Evolutionary conservation across 371 early-diverging fungal genomes (phyloP).

Genomic region (Mortierella sp.): DNA sequence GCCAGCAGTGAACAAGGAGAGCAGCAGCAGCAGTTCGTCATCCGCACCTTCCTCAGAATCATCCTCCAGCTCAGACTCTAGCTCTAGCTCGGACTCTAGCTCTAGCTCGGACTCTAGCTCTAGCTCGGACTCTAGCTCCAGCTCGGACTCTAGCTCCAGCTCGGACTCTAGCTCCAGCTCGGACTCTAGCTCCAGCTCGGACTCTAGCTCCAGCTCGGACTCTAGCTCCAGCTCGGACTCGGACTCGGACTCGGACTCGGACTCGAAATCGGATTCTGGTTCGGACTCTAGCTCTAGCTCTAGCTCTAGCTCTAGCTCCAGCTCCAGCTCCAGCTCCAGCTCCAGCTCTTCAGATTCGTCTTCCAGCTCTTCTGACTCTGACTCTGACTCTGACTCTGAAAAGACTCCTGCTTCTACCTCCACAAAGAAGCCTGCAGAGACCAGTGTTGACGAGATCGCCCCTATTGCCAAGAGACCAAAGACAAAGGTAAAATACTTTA

Average conservation of each 20-base stretch:
- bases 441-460: slow-evolving; percentile 24
- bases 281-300: slow-evolving; percentile 27
- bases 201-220: slow-evolving; percentile 19
- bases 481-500: slow-evolving; percentile 24
- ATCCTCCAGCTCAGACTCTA: slow-evolving; percentile 44
- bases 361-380: slow-evolving; percentile 1
- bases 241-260: slow-evolving; percentile 34
- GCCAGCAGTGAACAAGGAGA: slow-evolving; percentile 14
- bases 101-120: slow-evolving; percentile 45
- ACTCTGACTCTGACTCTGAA: slow-evolving; percentile 29
- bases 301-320: slow-evolving; percentile 39
- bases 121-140: slow-evolving; percentile 42
- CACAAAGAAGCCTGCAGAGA: slow-evolving; percentile 15
- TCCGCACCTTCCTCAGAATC: slow-evolving; percentile 42
- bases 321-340: slow-evolving; percentile 34
- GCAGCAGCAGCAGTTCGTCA: slow-evolving; percentile 21
- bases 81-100: slow-evolving; percentile 32
- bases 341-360: slow-evolving; percentile 18
- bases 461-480: slow-evolving; percentile 32
- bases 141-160: slow-evolving; percentile 24
- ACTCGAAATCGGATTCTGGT: slow-evolving; percentile 43
- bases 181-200: slow-evolving; percentile 35
- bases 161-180: slow-evolving; percentile 44
- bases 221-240: neutral
- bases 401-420: slow-evolving; percentile 22